Conservation (phyloP, 2,329 filamentous ascomycete species). For the Botrytis fragariae region DNA sequence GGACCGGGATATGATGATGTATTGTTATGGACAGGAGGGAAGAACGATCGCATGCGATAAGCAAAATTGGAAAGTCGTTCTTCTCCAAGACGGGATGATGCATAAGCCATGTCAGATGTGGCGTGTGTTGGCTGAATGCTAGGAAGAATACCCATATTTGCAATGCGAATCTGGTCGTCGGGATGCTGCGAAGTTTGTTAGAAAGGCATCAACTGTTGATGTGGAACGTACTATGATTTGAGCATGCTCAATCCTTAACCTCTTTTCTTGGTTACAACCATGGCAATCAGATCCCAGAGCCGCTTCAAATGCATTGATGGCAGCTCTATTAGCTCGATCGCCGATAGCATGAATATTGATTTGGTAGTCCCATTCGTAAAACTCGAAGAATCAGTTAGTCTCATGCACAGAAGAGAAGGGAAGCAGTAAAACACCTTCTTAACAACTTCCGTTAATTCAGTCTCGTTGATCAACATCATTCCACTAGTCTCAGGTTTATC, state of each 20-base stretch:
- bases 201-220: not conserved
- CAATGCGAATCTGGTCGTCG: slow-evolving; percentile 59
- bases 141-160: slow-evolving; percentile 59
- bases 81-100: slow-evolving; percentile 56
- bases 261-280: slow-evolving; percentile 52
- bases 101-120: slow-evolving; percentile 69
- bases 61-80: slow-evolving; percentile 55
- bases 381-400: slow-evolving; percentile 40
- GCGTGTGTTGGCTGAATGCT: slow-evolving; percentile 69
- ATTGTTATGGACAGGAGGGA: slow-evolving; percentile 41
- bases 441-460: slow-evolving; percentile 53
- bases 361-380: slow-evolving; percentile 58
- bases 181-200: slow-evolving; percentile 45
- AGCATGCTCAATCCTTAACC: slow-evolving; percentile 68
- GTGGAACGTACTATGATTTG: slow-evolving; percentile 55
- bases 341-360: slow-evolving; percentile 73
- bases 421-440: slow-evolving; percentile 34
- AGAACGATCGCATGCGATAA: slow-evolving; percentile 64
- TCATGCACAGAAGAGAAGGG: not conserved
- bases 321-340: slow-evolving; percentile 64
- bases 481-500: slow-evolving; percentile 61
- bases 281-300: slow-evolving; percentile 55
- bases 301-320: slow-evolving; percentile 59
- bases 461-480: slow-evolving; percentile 65
- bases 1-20: slow-evolving; percentile 39